Percentiles rank a stretch among this genome's conserved stretches.
These are phyloP conservation scores for Coemansia sp. DNA, from an alignment of 192 early-diverging fungal genomes.

Conservation along the genomic window DNA sequence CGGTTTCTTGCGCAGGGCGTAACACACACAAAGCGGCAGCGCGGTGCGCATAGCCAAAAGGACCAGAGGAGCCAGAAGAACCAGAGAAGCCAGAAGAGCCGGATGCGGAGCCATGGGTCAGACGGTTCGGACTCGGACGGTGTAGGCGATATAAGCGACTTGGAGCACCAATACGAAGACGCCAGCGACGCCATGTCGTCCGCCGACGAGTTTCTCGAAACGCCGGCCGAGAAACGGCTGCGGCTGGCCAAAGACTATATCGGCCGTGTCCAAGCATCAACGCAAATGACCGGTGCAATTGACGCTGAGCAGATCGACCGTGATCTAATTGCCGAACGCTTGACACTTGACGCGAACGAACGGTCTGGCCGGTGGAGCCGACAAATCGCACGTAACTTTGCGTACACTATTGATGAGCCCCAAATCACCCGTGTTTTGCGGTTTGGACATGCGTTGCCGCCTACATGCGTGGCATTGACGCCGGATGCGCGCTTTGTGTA, in stretches of 20 bases:
- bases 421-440: slow-evolving; percentile 22
- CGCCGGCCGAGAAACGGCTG: slow-evolving; percentile 88
- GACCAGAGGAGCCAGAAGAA: not conserved
- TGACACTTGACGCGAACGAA: slow-evolving; percentile 70
- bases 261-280: slow-evolving; percentile 61
- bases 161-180: slow-evolving; percentile 31
- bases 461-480: slow-evolving; percentile 77
- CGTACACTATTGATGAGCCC: slow-evolving; percentile 23
- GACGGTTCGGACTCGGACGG: slow-evolving; percentile 9
- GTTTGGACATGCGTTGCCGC: slow-evolving; percentile 67
- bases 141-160: slow-evolving; percentile 30
- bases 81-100: not conserved
- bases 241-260: slow-evolving; percentile 93
- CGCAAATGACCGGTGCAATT: slow-evolving; percentile 66
- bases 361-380: slow-evolving; percentile 34
- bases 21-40: slow-evolving; percentile 37
- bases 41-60: slow-evolving; percentile 1
- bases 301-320: slow-evolving; percentile 91
- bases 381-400: slow-evolving; percentile 33
- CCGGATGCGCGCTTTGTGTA: slow-evolving; percentile 68
- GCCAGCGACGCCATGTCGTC: slow-evolving; percentile 18
- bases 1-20: slow-evolving; percentile 46
- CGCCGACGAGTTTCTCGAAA: slow-evolving; percentile 71
- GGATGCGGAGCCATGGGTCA: not conserved
- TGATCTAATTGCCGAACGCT: slow-evolving; percentile 85